Evolutionary conservation across 2,329 filamentous ascomycete species (phyloP), one percentile per base, ranked within the genome.

Genomic region (Helotiales sp.): DNA sequence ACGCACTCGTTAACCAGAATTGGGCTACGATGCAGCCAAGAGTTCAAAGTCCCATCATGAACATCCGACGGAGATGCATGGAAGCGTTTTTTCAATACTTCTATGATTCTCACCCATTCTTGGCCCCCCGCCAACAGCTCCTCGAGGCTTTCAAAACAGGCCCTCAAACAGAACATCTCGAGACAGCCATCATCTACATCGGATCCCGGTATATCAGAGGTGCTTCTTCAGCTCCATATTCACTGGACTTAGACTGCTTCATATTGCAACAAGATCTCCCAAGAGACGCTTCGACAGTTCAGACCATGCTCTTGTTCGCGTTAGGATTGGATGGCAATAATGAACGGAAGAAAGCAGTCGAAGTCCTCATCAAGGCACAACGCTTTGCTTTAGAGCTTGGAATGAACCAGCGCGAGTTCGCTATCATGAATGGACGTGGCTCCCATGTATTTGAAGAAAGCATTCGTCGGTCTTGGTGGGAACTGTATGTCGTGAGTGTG

Each of bases 381-480:
- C 83, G 87, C 13, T 78, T 95, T 58, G 91, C 93, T 2, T 80
- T 96, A 8, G 87, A 93, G 65, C 85, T 97, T 22, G 90, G 91
- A 0, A 85, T 97, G 78, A 89, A 97, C 76, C 87, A 86, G 8
- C 83, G 86, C 60, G 82, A 85, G 0, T 96, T 89, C 76, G 89
- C 93, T 0, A 79, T 84, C 0, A 78, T 83, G 3, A 82, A 92
- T 72, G 89, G 91, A 22, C 82, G 85, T 43, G 87, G 87, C 6
- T 86, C 91, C 64, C 82, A 87, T 0, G 82, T 93, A 1, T 77
- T 93, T 1, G 92, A 94, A 75, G 93, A 97, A 78, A 92, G 90
- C 76, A 90, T 92, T 86, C 86, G 93, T 26, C 85, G 94, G 66
- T 97, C 93, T 1, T 97, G 93, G 93, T 97, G 93, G 94, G 93